Base-by-base conservation (phyloP, 1,284 basidiomycete genomes). In the Flammula alnicola region DNA sequence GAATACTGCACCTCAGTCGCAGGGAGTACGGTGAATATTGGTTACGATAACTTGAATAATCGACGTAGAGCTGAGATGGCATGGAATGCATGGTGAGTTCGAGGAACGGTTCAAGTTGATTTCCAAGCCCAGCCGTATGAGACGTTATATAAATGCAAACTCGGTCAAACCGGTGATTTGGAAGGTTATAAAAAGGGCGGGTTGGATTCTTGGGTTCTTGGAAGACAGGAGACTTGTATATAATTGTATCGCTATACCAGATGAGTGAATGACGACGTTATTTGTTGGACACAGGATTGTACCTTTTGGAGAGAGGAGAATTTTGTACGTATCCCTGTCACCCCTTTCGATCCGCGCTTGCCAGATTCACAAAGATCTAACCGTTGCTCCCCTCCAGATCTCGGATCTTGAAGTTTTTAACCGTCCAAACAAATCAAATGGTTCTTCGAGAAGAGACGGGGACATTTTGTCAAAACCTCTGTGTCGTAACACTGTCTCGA, bases 331-430 rank as follows among this genome's bases (percentile, higher is more conserved):
- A 50, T 40, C 19, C 8, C 56, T 52, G 56, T 55, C 56, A 55
- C 25, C 12, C 45, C 22, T 4, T 30, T 51, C 47, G 48, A 53
- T 56, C 55, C 51, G 51, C 55, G 36, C 49, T 43, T 27, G 25
- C 44, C 43, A 58, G 59, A 58, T 61, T 51, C 26, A 46, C 41
- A 40, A 44, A 52, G 53, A 58, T 55, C 51, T 49, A 25, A 33
- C 12, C 37, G 27, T 37, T 33, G 40, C 33, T 20, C 16, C 20
- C 10, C 17, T 27, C 19, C 14, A 16, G 32, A 46, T 47, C 45
- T 40, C 17, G 30, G 36, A 52, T 52, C 51, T 52, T 6, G 17
- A 27, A 19, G 36, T 37, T 27, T 37, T 45, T 39, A 26, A 22
- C 44, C 7, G 31, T 16, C 29, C 30, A 32, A 32, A 32, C 16